Conservation (phyloP, 495 filamentous ascomycete species). For the Podospora didyma region DNA sequence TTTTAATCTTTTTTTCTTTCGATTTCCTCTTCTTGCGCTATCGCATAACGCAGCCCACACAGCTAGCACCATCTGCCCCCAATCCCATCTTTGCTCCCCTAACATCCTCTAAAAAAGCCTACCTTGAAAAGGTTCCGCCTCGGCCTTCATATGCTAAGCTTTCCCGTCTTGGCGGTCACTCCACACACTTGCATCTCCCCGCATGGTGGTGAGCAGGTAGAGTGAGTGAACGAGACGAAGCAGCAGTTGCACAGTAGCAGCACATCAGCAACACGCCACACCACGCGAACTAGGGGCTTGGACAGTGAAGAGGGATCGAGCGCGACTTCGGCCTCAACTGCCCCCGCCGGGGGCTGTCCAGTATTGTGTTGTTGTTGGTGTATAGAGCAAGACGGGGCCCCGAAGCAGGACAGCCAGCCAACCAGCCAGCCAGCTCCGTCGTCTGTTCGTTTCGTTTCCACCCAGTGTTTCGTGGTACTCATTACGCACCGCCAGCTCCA, state of each 20-base stretch:
- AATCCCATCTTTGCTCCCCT: too few species aligned
- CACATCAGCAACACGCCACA: too few species aligned
- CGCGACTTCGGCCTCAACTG: neutral
- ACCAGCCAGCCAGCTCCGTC: neutral
- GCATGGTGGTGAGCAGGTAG: neutral
- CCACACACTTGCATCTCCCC: slow-evolving; percentile 7
- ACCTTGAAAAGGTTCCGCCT: neutral
- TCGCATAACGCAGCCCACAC: too few species aligned
- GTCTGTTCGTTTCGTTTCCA: too few species aligned
- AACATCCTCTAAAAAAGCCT: too few species aligned
- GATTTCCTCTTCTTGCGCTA: too few species aligned
- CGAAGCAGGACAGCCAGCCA: neutral
- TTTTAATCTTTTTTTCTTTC: neutral
- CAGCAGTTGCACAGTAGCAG: neutral
- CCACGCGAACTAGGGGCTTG: too few species aligned
- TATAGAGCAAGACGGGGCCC: neutral
- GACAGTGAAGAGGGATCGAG: neutral
- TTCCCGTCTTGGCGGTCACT: slow-evolving; percentile 15
- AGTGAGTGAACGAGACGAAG: neutral
- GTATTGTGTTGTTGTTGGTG: neutral
- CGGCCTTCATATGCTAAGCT: slow-evolving; percentile 18
- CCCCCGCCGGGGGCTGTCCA: neutral
- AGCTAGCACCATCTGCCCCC: too few species aligned
- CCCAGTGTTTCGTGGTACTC: too few species aligned
- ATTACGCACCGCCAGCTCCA: too few species aligned